Evolutionary conservation across 129 eudicot genomes (phyloP).

Genomic region (Oenanthe sinensis): DNA sequence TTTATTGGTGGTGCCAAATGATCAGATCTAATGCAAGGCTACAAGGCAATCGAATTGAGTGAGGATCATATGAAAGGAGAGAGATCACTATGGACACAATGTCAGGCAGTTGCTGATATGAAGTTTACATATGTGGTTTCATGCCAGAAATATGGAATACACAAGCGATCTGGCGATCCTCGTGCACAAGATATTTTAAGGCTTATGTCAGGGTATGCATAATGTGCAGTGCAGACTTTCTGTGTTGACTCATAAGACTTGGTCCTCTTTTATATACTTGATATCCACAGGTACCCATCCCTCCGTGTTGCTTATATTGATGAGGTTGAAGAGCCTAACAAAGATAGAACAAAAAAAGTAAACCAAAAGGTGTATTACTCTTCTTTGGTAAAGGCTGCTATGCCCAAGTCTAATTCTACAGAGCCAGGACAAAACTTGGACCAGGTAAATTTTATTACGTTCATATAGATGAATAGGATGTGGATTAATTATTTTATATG

Average conservation of each 20-base stretch:
- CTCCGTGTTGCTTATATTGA: conserved; percentile 97
- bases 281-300: conserved; percentile 82
- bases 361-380: conserved; percentile 90
- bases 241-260: no score
- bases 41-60: conserved; percentile 86
- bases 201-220: conserved; percentile 72
- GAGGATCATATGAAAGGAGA: conserved; percentile 95
- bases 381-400: conserved; percentile 88
- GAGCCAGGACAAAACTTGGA: conserved; percentile 93
- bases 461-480: no score
- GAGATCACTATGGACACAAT: conserved; percentile 83
- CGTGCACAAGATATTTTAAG: conserved; percentile 90
- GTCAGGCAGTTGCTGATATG: conserved; percentile 99
- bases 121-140: conserved; percentile 98
- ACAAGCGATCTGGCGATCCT: conserved; percentile 76
- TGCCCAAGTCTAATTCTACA: conserved; percentile 77
- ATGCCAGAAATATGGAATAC: conserved; percentile 90
- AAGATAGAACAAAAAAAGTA: conserved; percentile 69
- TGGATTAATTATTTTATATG: no score
- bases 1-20: conserved; percentile 8
- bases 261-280: no score
- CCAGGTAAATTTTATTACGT: conserved; percentile 37
- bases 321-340: conserved; percentile 92
- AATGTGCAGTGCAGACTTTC: no score
- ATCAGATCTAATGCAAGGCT: conserved; percentile 90